These are phyloP conservation scores for Colletotrichum gloeosporioides DNA, from an alignment of 2,329 filamentous ascomycete genomes.

Conservation along the genomic window DNA sequence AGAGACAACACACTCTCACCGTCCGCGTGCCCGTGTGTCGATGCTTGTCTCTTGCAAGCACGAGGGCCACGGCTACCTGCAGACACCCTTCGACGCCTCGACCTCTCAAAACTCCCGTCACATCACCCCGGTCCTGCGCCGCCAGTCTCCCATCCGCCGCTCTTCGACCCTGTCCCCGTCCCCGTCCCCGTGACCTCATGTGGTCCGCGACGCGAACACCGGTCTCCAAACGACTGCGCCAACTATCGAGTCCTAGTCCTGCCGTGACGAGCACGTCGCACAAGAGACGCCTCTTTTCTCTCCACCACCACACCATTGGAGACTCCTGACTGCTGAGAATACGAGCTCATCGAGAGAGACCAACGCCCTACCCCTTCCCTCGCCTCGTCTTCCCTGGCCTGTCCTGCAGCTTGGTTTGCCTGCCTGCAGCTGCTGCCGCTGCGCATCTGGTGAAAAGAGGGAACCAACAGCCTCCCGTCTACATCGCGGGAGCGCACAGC, in stretches of 20 bases:
- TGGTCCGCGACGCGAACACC: constrained; percentile 22
- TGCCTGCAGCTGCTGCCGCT: background rate
- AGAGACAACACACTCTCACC: constrained; percentile 1
- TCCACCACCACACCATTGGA: constrained; percentile 37
- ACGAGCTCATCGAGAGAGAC: constrained; percentile 30
- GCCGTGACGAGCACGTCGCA: constrained; percentile 31
- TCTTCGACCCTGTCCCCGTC: background rate
- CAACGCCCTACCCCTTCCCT: background rate
- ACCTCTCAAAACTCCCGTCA: constrained; percentile 19
- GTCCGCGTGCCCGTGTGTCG: constrained; percentile 12
- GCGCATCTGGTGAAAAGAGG: constrained; percentile 8
- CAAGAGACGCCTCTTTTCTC: constrained; percentile 34
- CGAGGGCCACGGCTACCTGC: constrained; percentile 22
- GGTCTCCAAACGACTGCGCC: constrained; percentile 21
- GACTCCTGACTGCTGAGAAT: constrained; percentile 33
- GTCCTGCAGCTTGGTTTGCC: background rate
- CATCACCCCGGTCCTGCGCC: constrained; percentile 10
- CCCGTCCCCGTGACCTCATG: constrained; percentile 21
- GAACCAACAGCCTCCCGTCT: background rate
- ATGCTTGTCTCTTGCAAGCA: constrained; percentile 16
- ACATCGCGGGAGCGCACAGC: constrained; percentile 10
- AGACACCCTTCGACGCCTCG: constrained; percentile 11
- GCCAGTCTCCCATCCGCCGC: constrained; percentile 10
- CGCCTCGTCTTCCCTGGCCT: background rate
- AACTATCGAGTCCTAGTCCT: constrained; percentile 24